phyloP scores from a whole-genome alignment of 768 basidiomycete genomes.

The Podaxis rugospora region DNA sequence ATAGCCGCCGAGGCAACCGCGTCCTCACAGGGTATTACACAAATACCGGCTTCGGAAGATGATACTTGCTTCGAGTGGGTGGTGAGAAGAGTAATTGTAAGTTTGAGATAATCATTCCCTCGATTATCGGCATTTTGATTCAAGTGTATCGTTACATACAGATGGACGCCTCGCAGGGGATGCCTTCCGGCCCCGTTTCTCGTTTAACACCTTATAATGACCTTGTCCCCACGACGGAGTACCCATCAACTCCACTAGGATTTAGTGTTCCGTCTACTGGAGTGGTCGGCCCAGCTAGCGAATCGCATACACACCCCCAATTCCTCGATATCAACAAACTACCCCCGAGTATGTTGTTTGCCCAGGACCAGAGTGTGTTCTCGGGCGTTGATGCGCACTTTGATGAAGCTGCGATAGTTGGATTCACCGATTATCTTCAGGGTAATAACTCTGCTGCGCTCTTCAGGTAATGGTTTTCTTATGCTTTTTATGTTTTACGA shows the following conservation, averaged over 20 bases:
- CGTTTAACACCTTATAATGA: neutral
- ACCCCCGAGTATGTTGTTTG: neutral
- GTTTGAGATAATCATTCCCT: neutral
- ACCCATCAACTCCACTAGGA: neutral
- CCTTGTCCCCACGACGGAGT: neutral
- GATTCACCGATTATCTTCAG: neutral
- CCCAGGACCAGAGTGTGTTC: neutral
- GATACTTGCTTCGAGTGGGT: conserved; percentile 20
- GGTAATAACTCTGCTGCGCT: neutral
- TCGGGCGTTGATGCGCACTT: neutral
- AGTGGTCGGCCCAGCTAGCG: neutral
- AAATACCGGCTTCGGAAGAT: conserved; percentile 14
- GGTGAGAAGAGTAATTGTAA: conserved; percentile 21
- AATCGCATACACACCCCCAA: neutral
- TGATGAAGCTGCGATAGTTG: neutral
- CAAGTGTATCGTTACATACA: neutral
- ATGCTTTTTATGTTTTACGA: neutral
- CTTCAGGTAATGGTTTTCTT: neutral
- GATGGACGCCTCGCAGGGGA: neutral
- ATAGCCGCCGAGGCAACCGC: conserved; percentile 1
- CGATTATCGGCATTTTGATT: neutral
- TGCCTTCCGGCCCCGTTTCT: neutral
- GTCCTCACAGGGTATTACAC: neutral
- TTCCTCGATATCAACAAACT: neutral
- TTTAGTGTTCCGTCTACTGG: neutral